Percentiles rank a stretch among this genome's conserved stretches.
phyloP scores from a whole-genome alignment of 805 yeast genomes.

The Saccharomycopsis babjevae region DNA sequence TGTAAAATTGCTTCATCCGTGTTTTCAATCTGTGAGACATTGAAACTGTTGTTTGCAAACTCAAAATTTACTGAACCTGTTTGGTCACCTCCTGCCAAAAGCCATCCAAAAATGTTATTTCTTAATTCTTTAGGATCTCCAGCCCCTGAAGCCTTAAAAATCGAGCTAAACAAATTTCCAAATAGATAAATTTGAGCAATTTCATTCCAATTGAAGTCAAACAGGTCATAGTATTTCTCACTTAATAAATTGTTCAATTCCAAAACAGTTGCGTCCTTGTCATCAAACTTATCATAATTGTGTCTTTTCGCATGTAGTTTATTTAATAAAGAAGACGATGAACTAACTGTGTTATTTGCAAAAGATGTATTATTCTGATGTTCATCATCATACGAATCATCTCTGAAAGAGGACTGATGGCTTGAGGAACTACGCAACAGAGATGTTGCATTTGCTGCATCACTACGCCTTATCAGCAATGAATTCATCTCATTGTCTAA shows the following conservation, averaged over 20 bases:
- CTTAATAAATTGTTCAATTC: constrained; percentile 6
- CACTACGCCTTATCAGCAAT: background rate
- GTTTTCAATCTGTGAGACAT: constrained; percentile 3
- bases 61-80: constrained; percentile 9
- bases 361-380: background rate
- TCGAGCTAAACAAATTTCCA: constrained; percentile 8
- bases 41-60: background rate
- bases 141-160: background rate
- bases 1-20: constrained; percentile 4
- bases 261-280: constrained; percentile 5
- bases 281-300: constrained; percentile 15
- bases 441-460: background rate
- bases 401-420: background rate
- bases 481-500: background rate
- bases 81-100: constrained; percentile 13
- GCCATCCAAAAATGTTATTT: constrained; percentile 13
- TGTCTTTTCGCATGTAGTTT: constrained; percentile 10
- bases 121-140: background rate
- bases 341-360: background rate
- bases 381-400: constrained; percentile 1
- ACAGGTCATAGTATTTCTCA: constrained; percentile 14
- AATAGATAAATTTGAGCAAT: constrained; percentile 13
- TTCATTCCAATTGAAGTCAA: constrained; percentile 15
- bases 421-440: constrained; percentile 9
- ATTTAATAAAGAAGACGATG: constrained; percentile 1